Evolutionary conservation across 2,329 filamentous ascomycete genomes (phyloP).

Genomic region (Diaporthe eres): DNA sequence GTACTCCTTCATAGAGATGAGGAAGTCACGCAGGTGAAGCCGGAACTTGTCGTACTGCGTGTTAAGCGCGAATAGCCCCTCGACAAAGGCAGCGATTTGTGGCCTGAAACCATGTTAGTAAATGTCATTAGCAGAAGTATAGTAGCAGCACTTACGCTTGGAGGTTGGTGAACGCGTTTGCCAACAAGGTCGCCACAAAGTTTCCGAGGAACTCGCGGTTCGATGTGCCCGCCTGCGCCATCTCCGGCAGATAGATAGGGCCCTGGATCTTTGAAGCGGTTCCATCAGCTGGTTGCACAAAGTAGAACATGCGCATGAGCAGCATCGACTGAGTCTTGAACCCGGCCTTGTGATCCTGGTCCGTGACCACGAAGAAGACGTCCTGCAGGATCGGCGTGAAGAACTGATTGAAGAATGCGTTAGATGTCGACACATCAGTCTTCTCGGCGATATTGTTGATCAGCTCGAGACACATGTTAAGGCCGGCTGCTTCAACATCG

Average conservation of each 20-base stretch:
- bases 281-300: constrained; percentile 81
- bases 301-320: constrained; percentile 95
- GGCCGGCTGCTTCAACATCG: constrained; percentile 94
- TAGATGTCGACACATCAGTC: constrained; percentile 86
- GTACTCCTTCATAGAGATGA: constrained; percentile 98
- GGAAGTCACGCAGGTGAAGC: constrained; percentile 93
- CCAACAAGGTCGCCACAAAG: constrained; percentile 87
- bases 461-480: constrained; percentile 98
- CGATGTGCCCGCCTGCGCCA: constrained; percentile 84
- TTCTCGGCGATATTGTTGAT: constrained; percentile 98
- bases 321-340: constrained; percentile 98
- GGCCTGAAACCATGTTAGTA: constrained; percentile 61
- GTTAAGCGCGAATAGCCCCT: constrained; percentile 89
- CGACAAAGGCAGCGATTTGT: constrained; percentile 92
- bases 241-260: constrained; percentile 88
- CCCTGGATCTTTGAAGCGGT: constrained; percentile 87
- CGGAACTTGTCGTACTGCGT: constrained; percentile 95
- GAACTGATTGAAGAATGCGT: constrained; percentile 98
- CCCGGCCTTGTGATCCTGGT: constrained; percentile 97
- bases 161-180: constrained; percentile 93
- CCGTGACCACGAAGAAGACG: constrained; percentile 97
- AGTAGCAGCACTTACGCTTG: constrained; percentile 76
- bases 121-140: not conserved
- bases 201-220: constrained; percentile 93
- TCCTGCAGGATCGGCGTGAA: constrained; percentile 96